These are phyloP conservation scores for Eucalyptus rudis DNA, from an alignment of 345 rosid genomes.

Conservation along the genomic window DNA sequence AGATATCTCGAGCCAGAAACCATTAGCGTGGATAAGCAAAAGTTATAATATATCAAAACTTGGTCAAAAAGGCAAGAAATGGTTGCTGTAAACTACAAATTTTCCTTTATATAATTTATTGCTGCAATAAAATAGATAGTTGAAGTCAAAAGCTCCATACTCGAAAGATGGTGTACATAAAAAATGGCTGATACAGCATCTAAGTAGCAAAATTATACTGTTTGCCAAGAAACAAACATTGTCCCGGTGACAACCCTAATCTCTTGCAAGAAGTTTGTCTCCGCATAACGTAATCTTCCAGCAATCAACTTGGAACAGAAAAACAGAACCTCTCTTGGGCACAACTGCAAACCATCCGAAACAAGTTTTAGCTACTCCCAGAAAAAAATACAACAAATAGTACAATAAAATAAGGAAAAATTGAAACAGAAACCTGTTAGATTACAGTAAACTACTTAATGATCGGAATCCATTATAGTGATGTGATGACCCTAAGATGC, in stretches of 20 bases:
- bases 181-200: background rate
- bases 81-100: background rate
- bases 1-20: background rate
- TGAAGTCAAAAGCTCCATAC: background rate
- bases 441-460: background rate
- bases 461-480: background rate
- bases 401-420: background rate
- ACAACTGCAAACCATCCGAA: slow-evolving; percentile 40
- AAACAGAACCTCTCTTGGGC: slow-evolving; percentile 59
- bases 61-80: background rate
- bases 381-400: background rate
- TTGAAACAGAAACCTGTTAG: background rate
- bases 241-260: slow-evolving; percentile 10
- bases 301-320: slow-evolving; percentile 58
- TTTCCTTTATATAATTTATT: background rate
- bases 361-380: background rate
- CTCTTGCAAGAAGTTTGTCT: slow-evolving; percentile 68
- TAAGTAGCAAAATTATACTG: background rate
- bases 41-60: background rate
- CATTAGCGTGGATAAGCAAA: background rate
- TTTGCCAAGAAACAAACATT: background rate
- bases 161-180: background rate
- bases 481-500: background rate
- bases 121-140: background rate
- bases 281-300: slow-evolving; percentile 78